Conservation (phyloP, 2,329 filamentous ascomycete genomes). For the Amauroascus niger region DNA sequence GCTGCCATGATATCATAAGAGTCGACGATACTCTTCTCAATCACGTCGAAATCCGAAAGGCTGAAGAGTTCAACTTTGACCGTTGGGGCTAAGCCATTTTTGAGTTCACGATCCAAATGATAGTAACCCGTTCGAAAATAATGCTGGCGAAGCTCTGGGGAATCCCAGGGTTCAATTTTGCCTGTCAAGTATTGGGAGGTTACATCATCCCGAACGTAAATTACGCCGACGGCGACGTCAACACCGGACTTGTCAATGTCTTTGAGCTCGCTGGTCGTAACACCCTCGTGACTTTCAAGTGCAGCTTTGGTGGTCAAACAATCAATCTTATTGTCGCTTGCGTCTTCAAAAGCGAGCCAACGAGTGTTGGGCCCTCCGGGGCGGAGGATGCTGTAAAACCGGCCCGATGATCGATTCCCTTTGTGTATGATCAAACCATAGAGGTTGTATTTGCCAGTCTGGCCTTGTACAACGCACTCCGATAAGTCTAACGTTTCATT, state of each 20-base stretch:
- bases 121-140: constrained; percentile 30
- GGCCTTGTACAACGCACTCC: constrained; percentile 25
- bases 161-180: constrained; percentile 41
- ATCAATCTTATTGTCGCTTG: constrained; percentile 46
- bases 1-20: constrained; percentile 37
- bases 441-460: constrained; percentile 43
- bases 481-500: constrained; percentile 46
- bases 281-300: constrained; percentile 43
- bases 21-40: constrained; percentile 32
- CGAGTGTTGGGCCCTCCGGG: constrained; percentile 46
- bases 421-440: constrained; percentile 54
- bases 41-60: constrained; percentile 27
- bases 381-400: constrained; percentile 52
- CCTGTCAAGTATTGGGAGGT: constrained; percentile 35
- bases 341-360: constrained; percentile 53
- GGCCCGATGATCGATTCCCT: constrained; percentile 48
- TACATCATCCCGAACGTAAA: constrained; percentile 48
- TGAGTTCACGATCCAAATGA: not conserved
- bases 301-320: constrained; percentile 50
- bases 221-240: constrained; percentile 45
- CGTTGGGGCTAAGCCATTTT: constrained; percentile 7
- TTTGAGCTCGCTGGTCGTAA: constrained; percentile 31
- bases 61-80: constrained; percentile 36
- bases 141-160: constrained; percentile 33
- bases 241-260: constrained; percentile 35